Base-by-base conservation (phyloP, 129 eudicot genomes). In the Escallonia rubra region DNA sequence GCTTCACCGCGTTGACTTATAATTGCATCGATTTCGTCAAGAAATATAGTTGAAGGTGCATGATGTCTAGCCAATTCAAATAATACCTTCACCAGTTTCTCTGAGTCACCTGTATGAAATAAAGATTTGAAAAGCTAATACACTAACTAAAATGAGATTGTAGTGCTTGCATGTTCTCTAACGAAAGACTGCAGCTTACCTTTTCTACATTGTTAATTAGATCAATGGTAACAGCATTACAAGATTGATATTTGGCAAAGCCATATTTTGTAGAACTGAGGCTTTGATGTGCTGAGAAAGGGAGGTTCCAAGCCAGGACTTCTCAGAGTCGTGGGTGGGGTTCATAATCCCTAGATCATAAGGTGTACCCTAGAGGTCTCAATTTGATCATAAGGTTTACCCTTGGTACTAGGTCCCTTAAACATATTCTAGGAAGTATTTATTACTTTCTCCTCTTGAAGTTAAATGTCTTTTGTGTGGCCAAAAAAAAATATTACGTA, bases 1-100 rank as follows among this genome's bases (percentile, higher is more conserved):
- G 88, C 96, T 82, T 94, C 99, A 75, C 99, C 99, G 66, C 99
- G 97, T 70, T 94, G 99, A 83, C 96, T 94, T 71, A 94, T 94
- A 66, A 94, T 90, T 40, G 99, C 95, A 87, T 94, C 99, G 53
- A 94, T 94, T 76, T 94, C 99, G 75, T 94, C 99, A 64, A 94
- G 84, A 71, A 94, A 94, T 64, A 94, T 90, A 64, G 99, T 94
- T 61, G 99, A 90, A 15, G 99, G 99, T 57, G 99, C 99, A 85
- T 90, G 99, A 90, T 94, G 93, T 83, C 99, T 85, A 63, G 99
- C 99, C 50, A 94, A 87, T 85, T 94, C 97, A 83, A 94, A 94
- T 54, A 94, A 81, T 41, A 94, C 99, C 77, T 87, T 94, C 65
- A 94, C 90, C 81, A 94, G 72, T 79, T 94, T 94, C 81, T 94